These are phyloP conservation scores for Aspergillus proliferans DNA, from an alignment of 2,329 filamentous ascomycete species.

Conservation along the genomic window DNA sequence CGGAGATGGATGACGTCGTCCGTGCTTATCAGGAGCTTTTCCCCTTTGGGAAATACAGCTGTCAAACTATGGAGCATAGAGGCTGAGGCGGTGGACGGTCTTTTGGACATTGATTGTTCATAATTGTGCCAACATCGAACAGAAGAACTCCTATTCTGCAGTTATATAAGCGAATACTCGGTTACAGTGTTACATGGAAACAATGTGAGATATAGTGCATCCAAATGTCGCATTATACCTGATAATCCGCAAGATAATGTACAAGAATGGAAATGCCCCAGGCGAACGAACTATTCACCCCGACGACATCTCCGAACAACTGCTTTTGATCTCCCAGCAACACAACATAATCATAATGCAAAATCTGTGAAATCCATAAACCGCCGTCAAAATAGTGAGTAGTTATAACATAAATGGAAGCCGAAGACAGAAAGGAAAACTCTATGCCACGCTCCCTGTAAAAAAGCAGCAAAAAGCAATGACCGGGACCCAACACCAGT, in stretches of 20 bases:
- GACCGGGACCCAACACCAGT: slow-evolving; percentile 33
- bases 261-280: slow-evolving; percentile 21
- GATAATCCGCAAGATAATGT: slow-evolving; percentile 28
- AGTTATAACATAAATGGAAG: slow-evolving; percentile 20
- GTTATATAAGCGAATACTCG: no score
- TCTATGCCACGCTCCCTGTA: slow-evolving; percentile 31
- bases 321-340: slow-evolving; percentile 11
- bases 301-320: slow-evolving; percentile 7
- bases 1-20: no score
- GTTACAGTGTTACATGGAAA: no score
- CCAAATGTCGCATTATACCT: slow-evolving; percentile 23
- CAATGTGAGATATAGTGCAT: not conserved
- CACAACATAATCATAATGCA: slow-evolving; percentile 15
- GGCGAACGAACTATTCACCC: slow-evolving; percentile 5
- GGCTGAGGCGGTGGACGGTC: no score
- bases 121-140: no score
- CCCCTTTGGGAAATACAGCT: no score
- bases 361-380: slow-evolving; percentile 19
- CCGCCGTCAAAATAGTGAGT: slow-evolving; percentile 22
- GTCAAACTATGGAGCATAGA: no score
- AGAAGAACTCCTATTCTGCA: no score
- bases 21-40: no score
- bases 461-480: slow-evolving; percentile 18
- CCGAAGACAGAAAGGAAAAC: slow-evolving; percentile 18
- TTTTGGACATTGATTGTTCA: no score